Evolutionary conservation across 2,329 filamentous ascomycete species (phyloP).

Genomic region (Ophiocordyceps robertsii): DNA sequence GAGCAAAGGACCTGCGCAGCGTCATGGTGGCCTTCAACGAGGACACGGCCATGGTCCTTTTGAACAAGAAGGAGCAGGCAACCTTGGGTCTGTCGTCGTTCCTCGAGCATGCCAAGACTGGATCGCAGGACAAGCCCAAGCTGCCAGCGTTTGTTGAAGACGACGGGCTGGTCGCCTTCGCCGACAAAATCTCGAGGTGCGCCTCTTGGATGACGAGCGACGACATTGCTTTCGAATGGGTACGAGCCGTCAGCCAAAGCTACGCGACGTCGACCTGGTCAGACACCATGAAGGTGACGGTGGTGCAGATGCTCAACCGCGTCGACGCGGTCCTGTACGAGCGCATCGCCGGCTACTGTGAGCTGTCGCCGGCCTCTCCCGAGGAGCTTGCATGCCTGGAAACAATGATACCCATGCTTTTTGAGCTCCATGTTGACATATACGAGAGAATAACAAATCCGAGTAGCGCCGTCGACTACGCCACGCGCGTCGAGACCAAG

Average conservation of each 20-base stretch:
- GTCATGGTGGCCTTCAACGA: slow-evolving; percentile 37
- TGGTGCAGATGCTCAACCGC: slow-evolving; percentile 42
- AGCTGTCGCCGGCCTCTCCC: slow-evolving; percentile 10
- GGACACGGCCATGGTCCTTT: slow-evolving; percentile 36
- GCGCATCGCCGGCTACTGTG: slow-evolving; percentile 29
- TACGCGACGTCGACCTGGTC: slow-evolving; percentile 45
- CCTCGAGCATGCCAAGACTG: slow-evolving; percentile 47
- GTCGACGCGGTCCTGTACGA: slow-evolving; percentile 39
- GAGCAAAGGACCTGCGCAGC: slow-evolving; percentile 34
- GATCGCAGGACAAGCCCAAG: slow-evolving; percentile 34
- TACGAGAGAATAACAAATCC: slow-evolving; percentile 45
- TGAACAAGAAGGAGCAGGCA: slow-evolving; percentile 38
- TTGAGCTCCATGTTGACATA: slow-evolving; percentile 48
- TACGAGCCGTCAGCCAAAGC: slow-evolving; percentile 32
- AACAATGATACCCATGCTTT: slow-evolving; percentile 40
- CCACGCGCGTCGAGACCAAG: slow-evolving; percentile 33
- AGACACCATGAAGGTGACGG: slow-evolving; percentile 39
- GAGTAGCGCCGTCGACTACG: slow-evolving; percentile 37
- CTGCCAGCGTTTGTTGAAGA: slow-evolving; percentile 36
- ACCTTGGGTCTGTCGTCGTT: slow-evolving; percentile 45
- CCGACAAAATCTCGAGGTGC: slow-evolving; percentile 27
- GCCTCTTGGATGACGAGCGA: slow-evolving; percentile 36
- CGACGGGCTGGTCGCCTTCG: slow-evolving; percentile 38
- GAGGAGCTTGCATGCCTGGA: slow-evolving; percentile 22
- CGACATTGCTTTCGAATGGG: slow-evolving; percentile 47